Evolutionary conservation across 768 basidiomycete species (phyloP).

Genomic region (Leccinum broughii): DNA sequence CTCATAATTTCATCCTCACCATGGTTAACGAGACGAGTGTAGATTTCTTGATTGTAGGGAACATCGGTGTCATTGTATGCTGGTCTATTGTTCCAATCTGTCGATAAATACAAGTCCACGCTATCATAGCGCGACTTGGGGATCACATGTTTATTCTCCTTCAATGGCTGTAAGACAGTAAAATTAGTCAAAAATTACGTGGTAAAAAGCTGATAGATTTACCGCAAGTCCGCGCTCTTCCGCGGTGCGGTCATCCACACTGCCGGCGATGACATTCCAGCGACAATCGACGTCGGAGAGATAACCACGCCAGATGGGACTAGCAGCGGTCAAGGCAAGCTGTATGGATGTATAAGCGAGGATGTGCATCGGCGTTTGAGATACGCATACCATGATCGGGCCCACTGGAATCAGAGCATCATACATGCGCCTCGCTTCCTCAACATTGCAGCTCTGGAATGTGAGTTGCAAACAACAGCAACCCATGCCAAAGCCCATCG

Average conservation of each 20-base stretch:
- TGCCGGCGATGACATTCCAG: slow-evolving; percentile 99
- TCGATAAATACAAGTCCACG: slow-evolving; percentile 91
- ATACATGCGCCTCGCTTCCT: slow-evolving; percentile 90
- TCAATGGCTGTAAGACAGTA: slow-evolving; percentile 58
- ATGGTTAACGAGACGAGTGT: slow-evolving; percentile 68
- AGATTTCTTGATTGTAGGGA: slow-evolving; percentile 76
- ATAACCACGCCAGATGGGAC: slow-evolving; percentile 93
- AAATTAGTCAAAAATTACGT: slow-evolving; percentile 7
- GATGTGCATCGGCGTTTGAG: not conserved
- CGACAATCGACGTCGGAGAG: slow-evolving; percentile 96
- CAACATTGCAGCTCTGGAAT: slow-evolving; percentile 94
- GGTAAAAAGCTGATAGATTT: slow-evolving; percentile 44
- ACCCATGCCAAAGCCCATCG: slow-evolving; percentile 99
- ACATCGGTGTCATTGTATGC: slow-evolving; percentile 91
- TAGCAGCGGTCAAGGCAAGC: slow-evolving; percentile 93
- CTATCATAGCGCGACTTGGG: slow-evolving; percentile 98
- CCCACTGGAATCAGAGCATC: slow-evolving; percentile 95
- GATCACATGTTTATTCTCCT: slow-evolving; percentile 72
- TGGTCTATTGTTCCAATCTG: slow-evolving; percentile 81
- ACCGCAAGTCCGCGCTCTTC: slow-evolving; percentile 82
- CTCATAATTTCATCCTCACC: slow-evolving; percentile 43
- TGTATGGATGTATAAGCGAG: slow-evolving; percentile 35
- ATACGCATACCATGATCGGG: slow-evolving; percentile 79
- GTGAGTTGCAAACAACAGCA: slow-evolving; percentile 97
- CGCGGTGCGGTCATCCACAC: slow-evolving; percentile 94